Percentiles rank a stretch among this genome's conserved stretches.
These are phyloP conservation scores for Aspergillus floridensis DNA, from an alignment of 2,329 filamentous ascomycete species.

Conservation along the genomic window DNA sequence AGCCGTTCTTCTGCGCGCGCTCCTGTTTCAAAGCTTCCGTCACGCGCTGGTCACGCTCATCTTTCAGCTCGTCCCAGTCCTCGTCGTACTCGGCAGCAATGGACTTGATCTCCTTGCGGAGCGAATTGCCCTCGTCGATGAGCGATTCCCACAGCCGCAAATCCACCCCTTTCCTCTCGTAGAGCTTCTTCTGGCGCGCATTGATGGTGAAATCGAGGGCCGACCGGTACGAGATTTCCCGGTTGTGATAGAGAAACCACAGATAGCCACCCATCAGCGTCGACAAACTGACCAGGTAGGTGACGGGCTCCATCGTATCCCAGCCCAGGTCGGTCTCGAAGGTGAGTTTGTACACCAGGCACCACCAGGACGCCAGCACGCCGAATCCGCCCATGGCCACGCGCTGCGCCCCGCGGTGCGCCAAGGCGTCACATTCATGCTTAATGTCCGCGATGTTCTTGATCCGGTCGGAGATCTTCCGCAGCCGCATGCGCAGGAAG, in stretches of 20 bases:
- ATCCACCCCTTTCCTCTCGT: conserved; percentile 73
- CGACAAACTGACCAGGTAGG: conserved; percentile 81
- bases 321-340: conserved; percentile 75
- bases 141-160: conserved; percentile 72
- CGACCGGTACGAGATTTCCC: conserved; percentile 80
- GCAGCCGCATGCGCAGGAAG: conserved; percentile 74
- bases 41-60: conserved; percentile 65
- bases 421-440: conserved; percentile 73
- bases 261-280: conserved; percentile 87
- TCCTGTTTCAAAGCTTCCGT: conserved; percentile 54
- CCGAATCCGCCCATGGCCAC: conserved; percentile 78
- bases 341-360: conserved; percentile 67
- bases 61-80: conserved; percentile 76
- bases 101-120: conserved; percentile 74
- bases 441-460: conserved; percentile 71
- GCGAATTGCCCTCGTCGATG: conserved; percentile 73
- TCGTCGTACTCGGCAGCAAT: conserved; percentile 86
- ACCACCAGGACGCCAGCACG: conserved; percentile 75
- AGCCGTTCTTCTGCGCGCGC: conserved; percentile 37
- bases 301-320: conserved; percentile 89
- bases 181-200: conserved; percentile 71
- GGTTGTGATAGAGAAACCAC: conserved; percentile 91
- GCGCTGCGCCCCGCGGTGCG: conserved; percentile 72
- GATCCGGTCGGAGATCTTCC: conserved; percentile 68
- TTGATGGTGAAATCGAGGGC: conserved; percentile 86